Evolutionary conservation across 306 rosid genomes (phyloP), one percentile per base, ranked within the genome.

Genomic region (Astragalus membranaceus): DNA sequence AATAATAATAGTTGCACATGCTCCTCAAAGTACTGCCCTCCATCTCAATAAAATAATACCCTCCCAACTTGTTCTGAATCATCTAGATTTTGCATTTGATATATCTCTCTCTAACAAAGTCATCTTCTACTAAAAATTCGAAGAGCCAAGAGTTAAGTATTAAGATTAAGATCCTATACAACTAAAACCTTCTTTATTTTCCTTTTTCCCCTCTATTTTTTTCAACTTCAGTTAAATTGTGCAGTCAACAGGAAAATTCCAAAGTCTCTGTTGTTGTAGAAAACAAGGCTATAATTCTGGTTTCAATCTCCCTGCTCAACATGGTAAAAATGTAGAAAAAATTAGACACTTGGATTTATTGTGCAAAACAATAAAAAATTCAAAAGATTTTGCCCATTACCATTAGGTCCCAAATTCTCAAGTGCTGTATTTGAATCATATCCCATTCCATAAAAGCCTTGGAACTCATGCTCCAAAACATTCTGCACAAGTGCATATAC

Each of bases 51-150:
- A 49, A 37, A 15, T 37, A 64, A 52, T 43, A 69, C 57, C 82
- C 62, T 44, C 26, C 13, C 57, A 64, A 72, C 78, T 72, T 72
- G 78, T 78, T 78, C 71, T 73, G 29, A 74, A 73, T 66, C 59
- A 72, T 72, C 70, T 43, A 65, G 74, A 57, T 73, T 67, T 79
- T 51, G 61, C 79, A 67, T 17, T 60, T 78, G n/a, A 79, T 42
- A 73, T 71, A 72, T 75, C 84, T 26, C 30, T 26, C 30, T 26
- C 3, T 79, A 84, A 82, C 81, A 72, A 84, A 84, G 85, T 84
- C 87, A 82, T 85, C 89, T 85, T 92, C 95, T 85, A 79, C 89
- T 86, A 86, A 89, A 90, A 89, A 65, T 74, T 85, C 87, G 90
- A 88, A 88, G 96, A 83, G 84, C 90, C 80, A 88, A 81, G 80